Percentiles rank a stretch among this genome's conserved stretches.
Evolutionary conservation across 73 alveolate genomes (phyloP).

Genomic region (Paraurostyla sp.): DNA sequence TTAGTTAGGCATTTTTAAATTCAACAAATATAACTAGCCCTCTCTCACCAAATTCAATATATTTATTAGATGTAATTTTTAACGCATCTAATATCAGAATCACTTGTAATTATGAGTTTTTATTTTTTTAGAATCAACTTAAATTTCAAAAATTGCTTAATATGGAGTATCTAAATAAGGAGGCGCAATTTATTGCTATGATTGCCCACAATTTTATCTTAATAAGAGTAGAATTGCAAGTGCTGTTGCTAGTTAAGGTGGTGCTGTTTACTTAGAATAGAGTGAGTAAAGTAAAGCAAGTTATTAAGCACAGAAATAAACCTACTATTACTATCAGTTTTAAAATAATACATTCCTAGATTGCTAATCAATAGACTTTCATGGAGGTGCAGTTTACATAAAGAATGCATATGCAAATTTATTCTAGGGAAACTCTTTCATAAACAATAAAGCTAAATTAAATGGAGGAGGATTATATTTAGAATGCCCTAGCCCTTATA

Average conservation of each 20-base stretch:
- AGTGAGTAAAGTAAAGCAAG: too few relatives aligned
- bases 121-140: too few relatives aligned
- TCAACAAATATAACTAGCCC: not conserved
- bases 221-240: too few relatives aligned
- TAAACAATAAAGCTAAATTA: not conserved
- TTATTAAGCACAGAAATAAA: too few relatives aligned
- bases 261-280: too few relatives aligned
- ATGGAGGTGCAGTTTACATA: not conserved
- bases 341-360: not conserved
- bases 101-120: too few relatives aligned
- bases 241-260: too few relatives aligned
- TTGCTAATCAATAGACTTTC: not conserved
- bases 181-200: not conserved
- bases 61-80: too few relatives aligned
- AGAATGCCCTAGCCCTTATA: not conserved
- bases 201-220: not conserved
- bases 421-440: not conserved
- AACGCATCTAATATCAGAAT: too few relatives aligned
- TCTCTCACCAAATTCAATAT: not conserved
- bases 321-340: too few relatives aligned
- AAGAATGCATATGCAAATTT: not conserved
- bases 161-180: too few relatives aligned
- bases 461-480: constrained; percentile 8
- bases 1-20: not conserved
- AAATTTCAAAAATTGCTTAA: too few relatives aligned